Percentiles rank a stretch among this genome's conserved stretches.
Conservation (phyloP, 2,329 filamentous ascomycete genomes). For the Nemania sp. region DNA sequence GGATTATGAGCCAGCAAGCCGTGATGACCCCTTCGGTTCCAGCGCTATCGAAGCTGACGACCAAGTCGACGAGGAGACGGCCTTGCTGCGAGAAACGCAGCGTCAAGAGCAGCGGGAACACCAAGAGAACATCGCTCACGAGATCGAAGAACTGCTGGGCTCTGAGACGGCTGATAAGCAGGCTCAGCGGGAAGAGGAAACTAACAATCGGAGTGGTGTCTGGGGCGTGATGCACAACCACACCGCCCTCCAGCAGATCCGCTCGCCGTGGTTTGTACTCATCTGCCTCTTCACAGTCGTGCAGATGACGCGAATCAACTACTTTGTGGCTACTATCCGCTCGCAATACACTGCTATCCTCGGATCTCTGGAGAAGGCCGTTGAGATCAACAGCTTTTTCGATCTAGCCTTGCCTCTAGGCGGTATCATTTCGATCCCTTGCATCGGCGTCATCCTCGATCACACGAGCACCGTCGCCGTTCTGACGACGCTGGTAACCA, state of each 20-base stretch:
- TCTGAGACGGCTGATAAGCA: conserved; percentile 64
- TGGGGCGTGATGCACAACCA: conserved; percentile 83
- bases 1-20: conserved; percentile 62
- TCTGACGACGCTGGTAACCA: conserved; percentile 68
- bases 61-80: conserved; percentile 61
- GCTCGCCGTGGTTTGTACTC: conserved; percentile 80
- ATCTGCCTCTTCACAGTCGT: conserved; percentile 80
- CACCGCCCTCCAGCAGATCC: conserved; percentile 72
- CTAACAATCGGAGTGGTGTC: conserved; percentile 72
- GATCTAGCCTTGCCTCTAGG: conserved; percentile 83
- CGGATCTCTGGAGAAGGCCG: conserved; percentile 60
- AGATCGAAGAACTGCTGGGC: conserved; percentile 75
- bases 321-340: conserved; percentile 85
- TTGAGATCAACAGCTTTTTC: conserved; percentile 79
- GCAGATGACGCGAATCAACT: conserved; percentile 84
- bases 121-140: conserved; percentile 65
- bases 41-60: conserved; percentile 49
- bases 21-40: conserved; percentile 36
- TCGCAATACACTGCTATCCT: conserved; percentile 81
- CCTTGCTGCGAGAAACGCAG: conserved; percentile 58
- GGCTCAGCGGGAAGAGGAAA: conserved; percentile 67
- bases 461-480: conserved; percentile 73
- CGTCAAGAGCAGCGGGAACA: conserved; percentile 60
- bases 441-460: conserved; percentile 81
- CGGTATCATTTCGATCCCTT: conserved; percentile 81